These are phyloP conservation scores for Penicillium sclerotigenum DNA, from an alignment of 2,329 filamentous ascomycete species.

Conservation along the genomic window DNA sequence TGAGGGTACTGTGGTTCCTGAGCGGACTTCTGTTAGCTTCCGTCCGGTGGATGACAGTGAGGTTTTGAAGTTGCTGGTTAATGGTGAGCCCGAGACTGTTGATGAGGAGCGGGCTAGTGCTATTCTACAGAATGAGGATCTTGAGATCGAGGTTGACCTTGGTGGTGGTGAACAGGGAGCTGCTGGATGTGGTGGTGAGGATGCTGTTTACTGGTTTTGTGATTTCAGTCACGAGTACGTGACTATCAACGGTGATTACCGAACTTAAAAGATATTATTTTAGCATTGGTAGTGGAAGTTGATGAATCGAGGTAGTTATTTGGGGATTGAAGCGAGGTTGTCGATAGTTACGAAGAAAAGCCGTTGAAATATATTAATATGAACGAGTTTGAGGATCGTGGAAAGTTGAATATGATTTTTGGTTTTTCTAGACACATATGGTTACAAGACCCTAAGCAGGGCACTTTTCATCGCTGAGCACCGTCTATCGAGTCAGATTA, in stretches of 20 bases:
- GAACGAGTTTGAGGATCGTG: conserved; percentile 1
- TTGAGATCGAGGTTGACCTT: conserved; percentile 60
- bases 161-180: conserved; percentile 49
- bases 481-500: conserved; percentile 1
- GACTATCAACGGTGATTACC: conserved; percentile 66
- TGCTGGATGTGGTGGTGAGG: conserved; percentile 44
- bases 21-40: conserved; percentile 60
- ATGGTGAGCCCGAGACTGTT: conserved; percentile 60
- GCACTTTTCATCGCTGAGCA: conserved; percentile 29
- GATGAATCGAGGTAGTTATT: not conserved
- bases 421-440: conserved; percentile 32
- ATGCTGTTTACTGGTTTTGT: conserved; percentile 63
- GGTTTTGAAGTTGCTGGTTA: conserved; percentile 56
- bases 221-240: conserved; percentile 69
- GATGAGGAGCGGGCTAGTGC: conserved; percentile 59
- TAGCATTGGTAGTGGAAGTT: not conserved
- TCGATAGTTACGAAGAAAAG: not conserved
- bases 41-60: conserved; percentile 57
- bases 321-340: not conserved
- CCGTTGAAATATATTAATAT: not conserved
- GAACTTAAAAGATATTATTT: conserved; percentile 46
- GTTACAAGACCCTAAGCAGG: conserved; percentile 33
- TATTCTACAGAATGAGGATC: conserved; percentile 60
- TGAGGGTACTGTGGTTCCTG: conserved; percentile 49
- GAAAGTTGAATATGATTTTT: conserved; percentile 25